Base-by-base conservation (phyloP, 768 basidiomycete genomes). In the Mycena galericulata region DNA sequence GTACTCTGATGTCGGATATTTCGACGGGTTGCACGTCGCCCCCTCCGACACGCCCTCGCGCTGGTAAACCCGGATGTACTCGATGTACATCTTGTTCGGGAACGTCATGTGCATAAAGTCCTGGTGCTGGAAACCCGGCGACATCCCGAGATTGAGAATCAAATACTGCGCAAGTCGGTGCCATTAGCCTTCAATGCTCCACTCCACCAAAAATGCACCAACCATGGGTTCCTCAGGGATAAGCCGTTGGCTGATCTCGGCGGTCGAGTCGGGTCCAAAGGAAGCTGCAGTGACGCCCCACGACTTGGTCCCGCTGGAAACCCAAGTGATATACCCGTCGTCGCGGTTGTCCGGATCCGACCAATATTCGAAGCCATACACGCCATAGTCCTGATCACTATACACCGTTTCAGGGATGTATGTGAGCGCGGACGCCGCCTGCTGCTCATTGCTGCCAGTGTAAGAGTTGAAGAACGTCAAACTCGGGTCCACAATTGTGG, bases 151-250 rank as follows among this genome's bases (percentile, higher is more conserved):
- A 79, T 96, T 99, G 75, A 98, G 70, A 72, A 99, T 90, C 60
- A 96, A 82, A 75, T 90, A 93, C 94, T 94, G 67, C 27, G 38
- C 22, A 17, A 22, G 45, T 15, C 71, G 65, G 46, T 53, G 45
- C 67, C 41, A 73, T 55, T n/a, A 47, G 27, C 15, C 32, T 63
- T 30, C 27, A 40, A 40, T 27, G 40, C 43, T 29, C 2, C 17
- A 43, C 14, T 45, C 9, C 11, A 5, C 22, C 47, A 12, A 40
- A 38, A 38, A 36, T 62, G 12, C 18, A 82, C 89, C 67, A 72
- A 95, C 94, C 96, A 98, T 92, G 1, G 98, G 97, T 77, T 99
- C 98, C 75, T 97, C 94, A 6, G 95, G 84, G 62, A 99, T 89
- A 18, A 96, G 74, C 36, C 97, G 85, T 73, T 86, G 82, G 38